A percentile compares a stretch with the other conserved stretches of the same genome.
phyloP scores from a whole-genome alignment of 2,329 filamentous ascomycete species.

The Cadophora sp. region DNA sequence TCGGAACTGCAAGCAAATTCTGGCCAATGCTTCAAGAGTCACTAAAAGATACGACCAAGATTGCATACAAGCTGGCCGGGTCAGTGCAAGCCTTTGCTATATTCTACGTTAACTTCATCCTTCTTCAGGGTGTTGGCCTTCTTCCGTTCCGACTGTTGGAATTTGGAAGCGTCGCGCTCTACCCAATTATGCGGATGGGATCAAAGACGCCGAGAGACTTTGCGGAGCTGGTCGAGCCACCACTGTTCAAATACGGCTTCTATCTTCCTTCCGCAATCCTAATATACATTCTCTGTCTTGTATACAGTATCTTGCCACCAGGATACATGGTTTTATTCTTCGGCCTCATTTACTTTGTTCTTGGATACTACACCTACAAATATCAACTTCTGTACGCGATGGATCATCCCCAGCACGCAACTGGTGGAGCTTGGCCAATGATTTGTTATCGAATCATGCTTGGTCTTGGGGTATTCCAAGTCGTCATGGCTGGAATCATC shows the following conservation, averaged over 20 bases:
- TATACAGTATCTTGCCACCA: constrained; percentile 85
- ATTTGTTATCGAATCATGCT: constrained; percentile 92
- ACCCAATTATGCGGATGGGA: constrained; percentile 78
- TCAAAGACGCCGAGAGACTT: constrained; percentile 92
- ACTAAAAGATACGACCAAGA: constrained; percentile 78
- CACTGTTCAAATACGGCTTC: constrained; percentile 93
- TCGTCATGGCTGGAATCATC: constrained; percentile 88
- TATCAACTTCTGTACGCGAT: constrained; percentile 98
- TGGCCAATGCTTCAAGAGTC: constrained; percentile 74
- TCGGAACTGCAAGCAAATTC: constrained; percentile 80
- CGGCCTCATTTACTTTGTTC: constrained; percentile 81
- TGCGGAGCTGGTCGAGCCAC: constrained; percentile 80
- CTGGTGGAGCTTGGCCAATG: constrained; percentile 93
- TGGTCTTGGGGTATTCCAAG: constrained; percentile 85
- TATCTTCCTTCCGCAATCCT: constrained; percentile 92
- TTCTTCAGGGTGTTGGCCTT: constrained; percentile 90
- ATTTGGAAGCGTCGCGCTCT: constrained; percentile 83
- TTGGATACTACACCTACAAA: constrained; percentile 92
- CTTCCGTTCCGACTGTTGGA: constrained; percentile 93
- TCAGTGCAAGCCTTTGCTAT: constrained; percentile 77
- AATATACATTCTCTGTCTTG: constrained; percentile 92
- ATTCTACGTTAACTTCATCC: constrained; percentile 94
- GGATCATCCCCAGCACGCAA: constrained; percentile 95
- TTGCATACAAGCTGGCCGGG: constrained; percentile 76
- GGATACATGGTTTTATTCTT: constrained; percentile 84